A percentile compares a stretch with the other conserved stretches of the same genome.
Evolutionary conservation across 192 early-diverging fungal species (phyloP).

Genomic region (Phlyctochytrium bullatum): DNA sequence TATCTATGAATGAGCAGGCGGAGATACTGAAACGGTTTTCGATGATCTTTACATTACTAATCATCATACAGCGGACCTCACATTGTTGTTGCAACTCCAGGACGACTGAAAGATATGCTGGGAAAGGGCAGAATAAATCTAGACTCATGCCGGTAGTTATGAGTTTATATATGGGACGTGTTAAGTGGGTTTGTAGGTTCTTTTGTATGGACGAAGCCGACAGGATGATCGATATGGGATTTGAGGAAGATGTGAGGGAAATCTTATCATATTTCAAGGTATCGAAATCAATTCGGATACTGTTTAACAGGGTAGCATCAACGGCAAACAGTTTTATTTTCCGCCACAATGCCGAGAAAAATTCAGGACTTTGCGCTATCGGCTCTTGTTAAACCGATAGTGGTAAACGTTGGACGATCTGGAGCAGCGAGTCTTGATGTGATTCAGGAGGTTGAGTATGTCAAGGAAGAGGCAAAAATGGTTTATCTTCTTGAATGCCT

Average conservation of each 20-base stretch:
- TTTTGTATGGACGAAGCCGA: constrained; percentile 98
- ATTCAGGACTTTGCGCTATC: constrained; percentile 95
- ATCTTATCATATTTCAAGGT: constrained; percentile 92
- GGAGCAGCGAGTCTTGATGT: constrained; percentile 96
- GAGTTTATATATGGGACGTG: constrained; percentile 3
- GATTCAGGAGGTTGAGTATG: constrained; percentile 96
- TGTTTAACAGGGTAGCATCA: constrained; percentile 52
- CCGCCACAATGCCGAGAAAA: constrained; percentile 97
- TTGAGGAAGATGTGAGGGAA: constrained; percentile 94
- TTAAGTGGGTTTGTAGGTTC: constrained; percentile 37
- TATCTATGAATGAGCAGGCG: constrained; percentile 85
- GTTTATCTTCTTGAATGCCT: constrained; percentile 92
- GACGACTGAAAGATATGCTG: constrained; percentile 91
- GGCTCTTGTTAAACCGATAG: constrained; percentile 82
- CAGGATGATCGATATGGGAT: constrained; percentile 98
- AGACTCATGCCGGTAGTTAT: constrained; percentile 73
- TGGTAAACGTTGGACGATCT: constrained; percentile 97
- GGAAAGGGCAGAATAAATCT: constrained; percentile 83
- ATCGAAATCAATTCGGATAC: constrained; percentile 26
- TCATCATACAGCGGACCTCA: constrained; percentile 71
- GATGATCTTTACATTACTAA: background rate
- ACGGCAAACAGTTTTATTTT: constrained; percentile 95
- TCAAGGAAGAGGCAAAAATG: constrained; percentile 93
- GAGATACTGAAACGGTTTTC: constrained; percentile 56
- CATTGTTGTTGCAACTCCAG: constrained; percentile 95